Percentiles rank a stretch among this genome's conserved stretches.
Conservation (phyloP, 352 stramenopile species). For the Globisporangium takayamanum region DNA sequence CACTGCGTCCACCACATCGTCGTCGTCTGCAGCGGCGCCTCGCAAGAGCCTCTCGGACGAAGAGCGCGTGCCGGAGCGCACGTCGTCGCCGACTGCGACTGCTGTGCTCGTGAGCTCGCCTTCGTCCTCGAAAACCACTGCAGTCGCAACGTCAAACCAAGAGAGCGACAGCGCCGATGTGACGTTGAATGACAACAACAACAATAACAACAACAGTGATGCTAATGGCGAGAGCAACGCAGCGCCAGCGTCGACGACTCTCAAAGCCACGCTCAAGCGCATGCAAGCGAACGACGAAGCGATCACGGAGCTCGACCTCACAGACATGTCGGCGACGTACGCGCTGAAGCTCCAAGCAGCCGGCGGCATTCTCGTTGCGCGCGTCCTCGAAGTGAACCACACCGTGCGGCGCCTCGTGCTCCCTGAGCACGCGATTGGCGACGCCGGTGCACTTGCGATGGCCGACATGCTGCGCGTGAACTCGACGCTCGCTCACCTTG, state of each 20-base stretch:
- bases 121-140: not conserved
- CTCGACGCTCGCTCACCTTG: conserved; percentile 40
- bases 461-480: conserved; percentile 46
- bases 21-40: not conserved
- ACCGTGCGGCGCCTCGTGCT: conserved; percentile 38
- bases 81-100: conserved; percentile 3
- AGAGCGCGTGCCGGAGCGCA: conserved; percentile 11
- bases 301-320: conserved; percentile 50
- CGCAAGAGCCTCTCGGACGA: conserved; percentile 9
- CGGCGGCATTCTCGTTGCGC: conserved; percentile 35
- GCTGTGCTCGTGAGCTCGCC: not conserved
- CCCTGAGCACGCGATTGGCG: conserved; percentile 45
- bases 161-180: not conserved
- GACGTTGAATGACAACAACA: not conserved
- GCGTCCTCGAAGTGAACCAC: conserved; percentile 45
- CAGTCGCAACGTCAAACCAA: conserved; percentile 4
- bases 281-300: conserved; percentile 46
- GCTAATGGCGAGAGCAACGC: too few species aligned
- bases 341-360: conserved; percentile 27
- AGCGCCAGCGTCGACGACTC: not conserved
- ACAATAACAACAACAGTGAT: not conserved
- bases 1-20: not conserved
- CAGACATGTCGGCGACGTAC: conserved; percentile 45
- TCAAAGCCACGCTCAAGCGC: conserved; percentile 51
- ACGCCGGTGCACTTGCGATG: conserved; percentile 37